Percentiles rank a stretch among this genome's conserved stretches.
Evolutionary conservation across 345 rosid species (phyloP).

Genomic region (Aquilaria malaccensis): DNA sequence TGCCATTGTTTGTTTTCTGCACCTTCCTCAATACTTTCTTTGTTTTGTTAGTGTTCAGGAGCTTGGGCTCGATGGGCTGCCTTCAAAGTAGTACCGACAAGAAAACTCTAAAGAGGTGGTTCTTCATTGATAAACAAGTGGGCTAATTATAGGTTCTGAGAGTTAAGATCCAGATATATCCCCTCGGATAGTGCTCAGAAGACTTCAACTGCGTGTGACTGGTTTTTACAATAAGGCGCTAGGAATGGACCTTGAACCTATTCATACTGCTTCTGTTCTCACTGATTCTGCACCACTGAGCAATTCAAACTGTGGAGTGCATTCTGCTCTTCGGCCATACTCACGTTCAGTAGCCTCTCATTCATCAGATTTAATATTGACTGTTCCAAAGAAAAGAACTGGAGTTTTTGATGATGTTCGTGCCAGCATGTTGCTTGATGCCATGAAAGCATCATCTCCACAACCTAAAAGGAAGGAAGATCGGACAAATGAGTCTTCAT

Average conservation of each 20-base stretch:
- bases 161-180: slow-evolving; percentile 11
- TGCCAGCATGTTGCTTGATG: slow-evolving; percentile 55
- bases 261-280: slow-evolving; percentile 54
- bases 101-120: slow-evolving; percentile 33
- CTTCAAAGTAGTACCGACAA: slow-evolving; percentile 18
- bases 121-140: slow-evolving; percentile 34
- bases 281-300: slow-evolving; percentile 48
- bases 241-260: slow-evolving; percentile 59
- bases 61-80: slow-evolving; percentile 27
- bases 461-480: slow-evolving; percentile 36
- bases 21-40: slow-evolving; percentile 3
- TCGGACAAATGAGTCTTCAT: slow-evolving; percentile 19
- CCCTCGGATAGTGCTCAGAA: slow-evolving; percentile 5
- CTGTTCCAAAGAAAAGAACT: slow-evolving; percentile 60
- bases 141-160: slow-evolving; percentile 15
- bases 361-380: slow-evolving; percentile 32
- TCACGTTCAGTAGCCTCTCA: slow-evolving; percentile 36
- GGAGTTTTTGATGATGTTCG: slow-evolving; percentile 63
- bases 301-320: slow-evolving; percentile 47
- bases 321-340: slow-evolving; percentile 28
- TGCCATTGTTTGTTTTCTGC: not conserved
- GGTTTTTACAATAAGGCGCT: slow-evolving; percentile 20
- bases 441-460: slow-evolving; percentile 77
- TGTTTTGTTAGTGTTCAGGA: slow-evolving; percentile 16
- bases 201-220: not conserved